phyloP scores from a whole-genome alignment of 1,284 basidiomycete genomes.

The Ustilago bromivora region DNA sequence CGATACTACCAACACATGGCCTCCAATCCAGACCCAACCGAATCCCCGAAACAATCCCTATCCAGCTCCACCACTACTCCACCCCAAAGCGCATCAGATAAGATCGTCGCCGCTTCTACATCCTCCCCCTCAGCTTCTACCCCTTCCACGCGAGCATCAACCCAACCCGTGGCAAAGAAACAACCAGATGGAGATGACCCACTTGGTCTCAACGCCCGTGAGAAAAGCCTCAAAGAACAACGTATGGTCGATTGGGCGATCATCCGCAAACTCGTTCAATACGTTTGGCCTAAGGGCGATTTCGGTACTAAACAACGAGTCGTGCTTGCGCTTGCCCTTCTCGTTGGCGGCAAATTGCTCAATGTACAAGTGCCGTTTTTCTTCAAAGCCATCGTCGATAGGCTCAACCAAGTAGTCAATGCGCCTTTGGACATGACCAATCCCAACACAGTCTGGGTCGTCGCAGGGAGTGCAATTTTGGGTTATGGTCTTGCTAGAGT shows the following conservation, averaged over 20 bases:
- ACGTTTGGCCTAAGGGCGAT: slow-evolving; percentile 75
- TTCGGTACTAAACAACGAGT: slow-evolving; percentile 77
- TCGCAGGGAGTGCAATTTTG: slow-evolving; percentile 87
- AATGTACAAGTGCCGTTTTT: slow-evolving; percentile 97
- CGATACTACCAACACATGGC: slow-evolving; percentile 41
- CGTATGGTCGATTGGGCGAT: slow-evolving; percentile 73
- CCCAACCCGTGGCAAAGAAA: slow-evolving; percentile 21
- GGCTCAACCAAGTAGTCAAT: slow-evolving; percentile 75
- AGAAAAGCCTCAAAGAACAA: slow-evolving; percentile 56
- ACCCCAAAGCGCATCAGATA: slow-evolving; percentile 19
- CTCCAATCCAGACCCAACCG: not conserved
- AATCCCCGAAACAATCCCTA: not conserved
- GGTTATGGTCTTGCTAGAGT: slow-evolving; percentile 93
- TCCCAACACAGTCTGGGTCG: slow-evolving; percentile 85
- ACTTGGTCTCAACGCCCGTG: slow-evolving; percentile 49
- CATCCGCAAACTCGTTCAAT: slow-evolving; percentile 73
- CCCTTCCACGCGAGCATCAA: not conserved
- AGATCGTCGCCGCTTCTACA: slow-evolving; percentile 15
- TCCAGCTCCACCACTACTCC: slow-evolving; percentile 3
- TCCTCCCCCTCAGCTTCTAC: slow-evolving; percentile 11
- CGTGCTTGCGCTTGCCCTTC: slow-evolving; percentile 81
- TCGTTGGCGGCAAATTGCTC: slow-evolving; percentile 88
- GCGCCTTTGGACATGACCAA: slow-evolving; percentile 78
- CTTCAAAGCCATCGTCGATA: slow-evolving; percentile 92
- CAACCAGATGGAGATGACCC: slow-evolving; percentile 57